Conservation (phyloP, 2,329 filamentous ascomycete genomes). For the Penicillium sp. region DNA sequence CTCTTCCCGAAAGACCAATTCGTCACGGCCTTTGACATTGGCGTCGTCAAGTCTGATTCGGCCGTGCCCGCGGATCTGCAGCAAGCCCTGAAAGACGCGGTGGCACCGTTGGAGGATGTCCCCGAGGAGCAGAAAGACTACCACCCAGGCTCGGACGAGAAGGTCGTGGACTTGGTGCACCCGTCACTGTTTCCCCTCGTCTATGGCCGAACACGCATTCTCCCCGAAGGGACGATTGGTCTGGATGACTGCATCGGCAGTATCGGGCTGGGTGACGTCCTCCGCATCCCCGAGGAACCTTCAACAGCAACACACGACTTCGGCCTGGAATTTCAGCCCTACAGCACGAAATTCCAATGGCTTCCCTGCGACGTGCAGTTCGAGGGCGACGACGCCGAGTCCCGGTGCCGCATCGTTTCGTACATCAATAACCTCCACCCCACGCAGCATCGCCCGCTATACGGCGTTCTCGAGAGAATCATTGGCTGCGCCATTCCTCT, state of each 20-base stretch:
- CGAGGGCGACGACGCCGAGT: background rate
- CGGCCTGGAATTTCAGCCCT: background rate
- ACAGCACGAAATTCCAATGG: slow-evolving; percentile 8
- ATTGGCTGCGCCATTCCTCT: slow-evolving; percentile 12
- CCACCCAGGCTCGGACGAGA: slow-evolving; percentile 57
- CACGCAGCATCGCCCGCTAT: slow-evolving; percentile 1
- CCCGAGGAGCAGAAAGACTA: slow-evolving; percentile 58
- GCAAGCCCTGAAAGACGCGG: slow-evolving; percentile 47
- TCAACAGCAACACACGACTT: no score
- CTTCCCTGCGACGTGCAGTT: slow-evolving; percentile 12
- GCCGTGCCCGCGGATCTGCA: slow-evolving; percentile 43
- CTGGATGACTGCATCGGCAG: slow-evolving; percentile 26
- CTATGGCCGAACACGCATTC: slow-evolving; percentile 28
- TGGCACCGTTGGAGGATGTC: slow-evolving; percentile 53
- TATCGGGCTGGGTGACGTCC: slow-evolving; percentile 14
- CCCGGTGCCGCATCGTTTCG: slow-evolving; percentile 6
- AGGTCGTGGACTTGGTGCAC: slow-evolving; percentile 64
- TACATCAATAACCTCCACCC: slow-evolving; percentile 15
- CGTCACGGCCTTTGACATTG: slow-evolving; percentile 46
- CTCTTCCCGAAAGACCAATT: slow-evolving; percentile 41
- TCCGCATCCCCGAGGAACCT: background rate
- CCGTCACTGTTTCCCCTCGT: slow-evolving; percentile 52
- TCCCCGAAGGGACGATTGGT: slow-evolving; percentile 19
- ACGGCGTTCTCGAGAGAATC: slow-evolving; percentile 11
- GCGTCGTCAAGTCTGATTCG: slow-evolving; percentile 55